A percentile compares a stretch with the other conserved stretches of the same genome.
These are phyloP conservation scores for Pseudogymnoascus sp. DNA, from an alignment of 2,329 filamentous ascomycete genomes.

Conservation along the genomic window DNA sequence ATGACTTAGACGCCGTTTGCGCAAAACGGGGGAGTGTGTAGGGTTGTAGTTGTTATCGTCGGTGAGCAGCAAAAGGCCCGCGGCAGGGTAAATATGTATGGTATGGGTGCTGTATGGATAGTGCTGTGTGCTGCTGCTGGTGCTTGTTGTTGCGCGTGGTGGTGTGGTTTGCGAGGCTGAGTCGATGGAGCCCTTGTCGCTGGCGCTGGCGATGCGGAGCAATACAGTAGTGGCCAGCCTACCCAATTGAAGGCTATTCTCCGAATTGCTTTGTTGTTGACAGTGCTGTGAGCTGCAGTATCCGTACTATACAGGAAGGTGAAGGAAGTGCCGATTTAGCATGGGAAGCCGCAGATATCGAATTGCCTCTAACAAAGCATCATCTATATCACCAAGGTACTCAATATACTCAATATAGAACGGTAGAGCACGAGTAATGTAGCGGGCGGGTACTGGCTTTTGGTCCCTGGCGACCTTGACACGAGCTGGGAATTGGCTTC, in stretches of 20 bases:
- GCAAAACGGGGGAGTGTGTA: background rate
- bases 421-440: background rate
- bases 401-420: background rate
- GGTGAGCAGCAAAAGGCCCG: background rate
- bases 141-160: background rate
- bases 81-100: background rate
- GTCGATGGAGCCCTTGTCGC: background rate
- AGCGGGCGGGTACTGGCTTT: background rate
- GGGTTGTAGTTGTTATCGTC: background rate
- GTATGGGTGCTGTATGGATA: background rate
- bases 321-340: background rate
- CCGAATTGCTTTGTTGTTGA: background rate
- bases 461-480: background rate
- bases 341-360: background rate
- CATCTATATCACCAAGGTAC: background rate
- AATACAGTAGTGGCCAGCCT: background rate
- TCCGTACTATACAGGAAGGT: background rate
- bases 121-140: background rate
- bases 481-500: background rate
- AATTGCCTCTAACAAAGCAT: background rate
- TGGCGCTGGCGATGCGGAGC: background rate
- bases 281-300: background rate
- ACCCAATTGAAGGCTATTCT: background rate
- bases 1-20: constrained; percentile 2
- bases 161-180: background rate